Evolutionary conservation across 2,329 filamentous ascomycete species (phyloP), one percentile per base, ranked within the genome.

Genomic region (Proliferodiscus dingleyae): DNA sequence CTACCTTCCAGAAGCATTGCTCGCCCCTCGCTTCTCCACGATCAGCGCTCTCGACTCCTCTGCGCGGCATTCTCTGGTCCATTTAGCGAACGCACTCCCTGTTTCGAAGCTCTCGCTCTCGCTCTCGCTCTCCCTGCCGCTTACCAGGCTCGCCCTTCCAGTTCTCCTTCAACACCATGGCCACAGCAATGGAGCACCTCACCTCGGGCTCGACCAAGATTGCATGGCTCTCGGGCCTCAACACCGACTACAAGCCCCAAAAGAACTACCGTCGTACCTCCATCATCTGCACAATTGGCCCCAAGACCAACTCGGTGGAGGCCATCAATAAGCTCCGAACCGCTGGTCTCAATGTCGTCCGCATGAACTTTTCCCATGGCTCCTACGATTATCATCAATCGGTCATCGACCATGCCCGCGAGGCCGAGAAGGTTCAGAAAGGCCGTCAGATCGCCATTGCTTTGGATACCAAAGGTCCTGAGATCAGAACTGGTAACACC

Each of bases 301-400:
- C 93, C 67, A 98, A 97, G 84, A 98, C 93, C 62, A 98, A 98
- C 79, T 95, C 89, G 29, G 85, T 90, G 47, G 87, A 96, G 75
- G 90, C 89, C 71, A 95, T 98, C 75, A 97, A 97, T 73, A 80
- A 83, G 68, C 87, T 98, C 63, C 88, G 91, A 69, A 80, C 78
- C 65, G 85, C 85, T 57, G 93, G 93, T 71, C 84, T 97, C 64
- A 97, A 97, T 73, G 89, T 98, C 59, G 93, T 97, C 60, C 91
- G 93, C 74, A 98, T 98, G 93, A 98, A 98, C 85, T 97, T 97
- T 70, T 95, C 87, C 56, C 88, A 95, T 71, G 88, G 88, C 63
- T 85, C 83, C 58, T 93, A 97, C 71, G 90, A 90, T 74, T 98
- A 96, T 76, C 90, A 95, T 75, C 89, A 97, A 78, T 91, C 89